Conservation (phyloP, 75 land plant species). For the Isoetes taiwanensis region DNA sequence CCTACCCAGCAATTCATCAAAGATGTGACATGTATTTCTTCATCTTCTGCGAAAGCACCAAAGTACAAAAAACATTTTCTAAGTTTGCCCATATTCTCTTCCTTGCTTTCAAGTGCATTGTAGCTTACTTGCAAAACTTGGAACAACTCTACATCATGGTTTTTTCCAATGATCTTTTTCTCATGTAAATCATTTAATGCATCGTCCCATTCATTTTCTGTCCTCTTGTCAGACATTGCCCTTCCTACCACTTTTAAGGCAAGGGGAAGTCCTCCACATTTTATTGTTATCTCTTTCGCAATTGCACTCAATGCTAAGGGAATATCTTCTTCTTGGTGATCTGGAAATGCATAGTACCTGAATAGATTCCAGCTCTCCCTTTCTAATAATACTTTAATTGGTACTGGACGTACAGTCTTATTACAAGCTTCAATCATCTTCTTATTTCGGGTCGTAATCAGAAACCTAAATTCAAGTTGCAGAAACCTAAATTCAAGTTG, state of each 20-base stretch:
- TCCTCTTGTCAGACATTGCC: slow-evolving; percentile 14
- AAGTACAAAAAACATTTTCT: slow-evolving; percentile 10
- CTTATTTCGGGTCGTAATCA: too few species aligned
- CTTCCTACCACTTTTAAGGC: slow-evolving; percentile 19
- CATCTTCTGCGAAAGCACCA: slow-evolving; percentile 12
- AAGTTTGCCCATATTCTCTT: neutral
- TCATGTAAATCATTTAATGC: slow-evolving; percentile 10
- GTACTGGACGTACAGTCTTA: too few species aligned
- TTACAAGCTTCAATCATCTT: too few species aligned
- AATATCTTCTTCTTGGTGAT: too few species aligned
- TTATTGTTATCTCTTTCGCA: neutral
- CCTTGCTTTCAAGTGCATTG: neutral
- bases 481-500: too few species aligned
- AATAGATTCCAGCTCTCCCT: too few species aligned
- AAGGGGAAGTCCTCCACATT: slow-evolving; percentile 18
- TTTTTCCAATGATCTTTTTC: slow-evolving; percentile 6
- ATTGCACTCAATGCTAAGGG: too few species aligned
- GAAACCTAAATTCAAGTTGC: too few species aligned
- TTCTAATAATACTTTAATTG: too few species aligned
- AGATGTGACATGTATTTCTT: slow-evolving; percentile 2
- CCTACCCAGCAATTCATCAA: slow-evolving; percentile 11
- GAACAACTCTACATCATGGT: slow-evolving; percentile 12
- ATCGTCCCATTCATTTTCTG: neutral
- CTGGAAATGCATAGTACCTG: too few species aligned
- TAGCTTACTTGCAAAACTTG: slow-evolving; percentile 10